Base-by-base conservation (phyloP, 2,329 filamentous ascomycete genomes). In the Bipolaris victoriae region DNA sequence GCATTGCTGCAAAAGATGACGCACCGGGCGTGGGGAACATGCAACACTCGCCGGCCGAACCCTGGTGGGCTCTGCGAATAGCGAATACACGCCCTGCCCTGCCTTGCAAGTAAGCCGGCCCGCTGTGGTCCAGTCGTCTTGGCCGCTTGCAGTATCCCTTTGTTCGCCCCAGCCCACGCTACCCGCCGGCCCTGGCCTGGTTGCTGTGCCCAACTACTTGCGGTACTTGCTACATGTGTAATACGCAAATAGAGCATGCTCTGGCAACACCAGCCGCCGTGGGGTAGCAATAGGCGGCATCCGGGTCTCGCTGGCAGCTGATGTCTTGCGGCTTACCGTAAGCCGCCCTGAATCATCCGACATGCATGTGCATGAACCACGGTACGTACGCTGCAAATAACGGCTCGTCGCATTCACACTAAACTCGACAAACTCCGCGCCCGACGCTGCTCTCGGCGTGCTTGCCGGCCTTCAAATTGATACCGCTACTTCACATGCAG, bases 1-100 rank as follows among this genome's bases (percentile, higher is more conserved):
- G 62, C 60, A 55, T 59, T 43, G 39, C 53, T 47, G 39, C 44
- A 54, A 40, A 52, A 56, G 58, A 67, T 69, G 67, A 69, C 67
- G 67, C 66, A 68, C 57, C 51, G 31, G 57, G 53, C 65, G 65
- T 67, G 64, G 63, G 65, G 62, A 61, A 58, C 62, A 39, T 58
- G 53, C 52, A 58, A 60, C 55, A 57, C 49, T 5, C 57, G 57
- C 60, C 56, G 61, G 54, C 45, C 45, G 44, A 47, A 49, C 40
- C 51, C 43, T 47, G 54, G 33, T 24, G 15, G 37, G 37, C 37
- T 18, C 9, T 39, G 37, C n/a, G 37, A 18, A 39, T 39, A 10
- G 35, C n/a, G 9, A 9, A 20, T 39, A 11, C n/a, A 18, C 13
- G 43, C 18, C 13, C 9, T 24, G 39, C 11, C 20, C 4, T 39